These are phyloP conservation scores for Phyllosticta citribraziliensis DNA, from an alignment of 2,329 filamentous ascomycete genomes.

Conservation along the genomic window DNA sequence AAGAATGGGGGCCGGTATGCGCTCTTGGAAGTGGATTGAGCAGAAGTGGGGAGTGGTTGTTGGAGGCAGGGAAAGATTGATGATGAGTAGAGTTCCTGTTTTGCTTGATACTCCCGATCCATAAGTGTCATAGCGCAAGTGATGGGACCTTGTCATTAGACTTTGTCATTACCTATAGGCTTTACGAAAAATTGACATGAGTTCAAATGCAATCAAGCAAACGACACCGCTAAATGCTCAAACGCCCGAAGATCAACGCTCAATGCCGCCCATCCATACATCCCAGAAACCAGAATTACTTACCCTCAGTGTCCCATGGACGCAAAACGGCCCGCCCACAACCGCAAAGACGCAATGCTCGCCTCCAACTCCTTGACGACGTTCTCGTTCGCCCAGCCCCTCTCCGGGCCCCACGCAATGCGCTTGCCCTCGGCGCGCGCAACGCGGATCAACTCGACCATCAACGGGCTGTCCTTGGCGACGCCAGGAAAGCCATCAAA, in stretches of 20 bases:
- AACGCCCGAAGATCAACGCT: no score
- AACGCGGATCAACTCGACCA: constrained; percentile 49
- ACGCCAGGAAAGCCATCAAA: constrained; percentile 63
- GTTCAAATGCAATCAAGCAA: no score
- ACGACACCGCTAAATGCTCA: no score
- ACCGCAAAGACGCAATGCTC: neutral
- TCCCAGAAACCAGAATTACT: no score
- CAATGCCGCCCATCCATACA: no score
- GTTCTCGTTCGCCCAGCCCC: constrained; percentile 51
- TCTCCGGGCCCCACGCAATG: constrained; percentile 58
- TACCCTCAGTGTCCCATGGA: neutral
- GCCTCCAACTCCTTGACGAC: constrained; percentile 21
- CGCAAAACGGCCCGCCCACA: neutral
- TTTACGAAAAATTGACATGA: no score
- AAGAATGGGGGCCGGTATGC: constrained; percentile 40
- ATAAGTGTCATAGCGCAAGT: no score
- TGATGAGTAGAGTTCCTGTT: neutral
- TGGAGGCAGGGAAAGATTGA: neutral
- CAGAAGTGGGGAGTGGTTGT: neutral
- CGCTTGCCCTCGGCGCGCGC: constrained; percentile 31
- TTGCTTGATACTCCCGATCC: neutral
- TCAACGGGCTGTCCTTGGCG: constrained; percentile 54
- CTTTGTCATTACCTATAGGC: no score
- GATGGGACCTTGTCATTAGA: no score
- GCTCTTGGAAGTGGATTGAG: constrained; percentile 36